These are phyloP conservation scores for Crithidia expoeki DNA, from an alignment of 208 protist species.

Conservation along the genomic window DNA sequence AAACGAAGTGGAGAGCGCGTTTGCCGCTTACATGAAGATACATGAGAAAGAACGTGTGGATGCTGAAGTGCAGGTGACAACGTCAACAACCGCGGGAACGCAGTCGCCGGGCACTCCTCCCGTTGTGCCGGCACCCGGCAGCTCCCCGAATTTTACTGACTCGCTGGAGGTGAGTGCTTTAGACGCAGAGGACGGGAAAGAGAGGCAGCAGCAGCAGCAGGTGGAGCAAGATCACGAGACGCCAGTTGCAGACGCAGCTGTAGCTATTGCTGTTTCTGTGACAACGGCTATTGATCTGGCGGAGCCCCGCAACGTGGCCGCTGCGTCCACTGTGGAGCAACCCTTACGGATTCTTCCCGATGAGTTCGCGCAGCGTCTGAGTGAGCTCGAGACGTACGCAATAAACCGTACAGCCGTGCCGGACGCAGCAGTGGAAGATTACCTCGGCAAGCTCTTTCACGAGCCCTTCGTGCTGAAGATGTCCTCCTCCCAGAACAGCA, in stretches of 20 bases:
- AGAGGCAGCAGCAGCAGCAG: neutral
- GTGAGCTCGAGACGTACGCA: neutral
- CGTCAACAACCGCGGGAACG: too few species aligned
- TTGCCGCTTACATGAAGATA: neutral
- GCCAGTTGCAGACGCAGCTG: too few species aligned
- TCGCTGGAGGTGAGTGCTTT: constrained; percentile 14
- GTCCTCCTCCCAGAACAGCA: neutral
- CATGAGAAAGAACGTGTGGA: neutral
- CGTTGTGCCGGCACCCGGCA: neutral
- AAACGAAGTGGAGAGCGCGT: neutral
- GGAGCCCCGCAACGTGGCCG: neutral
- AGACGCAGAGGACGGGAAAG: neutral
- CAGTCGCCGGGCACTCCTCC: neutral
- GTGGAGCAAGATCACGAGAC: neutral
- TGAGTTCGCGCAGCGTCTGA: constrained; percentile 1
- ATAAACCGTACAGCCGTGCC: neutral
- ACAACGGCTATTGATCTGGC: too few species aligned
- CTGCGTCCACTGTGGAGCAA: neutral
- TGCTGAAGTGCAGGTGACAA: neutral
- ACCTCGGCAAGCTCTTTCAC: neutral
- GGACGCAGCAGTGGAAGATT: neutral
- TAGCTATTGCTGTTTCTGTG: too few species aligned
- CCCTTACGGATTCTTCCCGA: neutral
- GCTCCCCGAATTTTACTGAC: neutral
- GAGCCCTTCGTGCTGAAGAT: neutral